These are phyloP conservation scores for Clitocybe nebularis DNA, from an alignment of 1,284 basidiomycete genomes.

Conservation along the genomic window DNA sequence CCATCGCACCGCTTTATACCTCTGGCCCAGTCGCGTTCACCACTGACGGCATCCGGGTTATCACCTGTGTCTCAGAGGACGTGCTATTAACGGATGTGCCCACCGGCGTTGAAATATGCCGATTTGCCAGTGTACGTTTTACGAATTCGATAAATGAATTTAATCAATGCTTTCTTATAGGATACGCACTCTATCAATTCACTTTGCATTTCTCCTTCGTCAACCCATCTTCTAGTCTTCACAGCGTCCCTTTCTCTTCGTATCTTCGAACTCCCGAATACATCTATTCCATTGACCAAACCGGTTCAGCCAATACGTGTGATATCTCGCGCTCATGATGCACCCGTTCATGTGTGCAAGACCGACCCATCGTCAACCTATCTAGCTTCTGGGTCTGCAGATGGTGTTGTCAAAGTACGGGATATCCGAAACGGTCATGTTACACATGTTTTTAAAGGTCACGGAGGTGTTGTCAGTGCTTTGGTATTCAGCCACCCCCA, in stretches of 20 bases:
- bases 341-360: constrained; percentile 87
- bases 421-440: constrained; percentile 84
- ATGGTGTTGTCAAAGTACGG: constrained; percentile 97
- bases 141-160: constrained; percentile 8
- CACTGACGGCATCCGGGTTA: constrained; percentile 73
- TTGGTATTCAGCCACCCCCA: constrained; percentile 77
- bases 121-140: constrained; percentile 75
- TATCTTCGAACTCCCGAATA: constrained; percentile 58
- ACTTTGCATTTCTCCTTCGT: constrained; percentile 64
- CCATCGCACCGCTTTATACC: constrained; percentile 81
- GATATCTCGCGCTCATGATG: constrained; percentile 82
- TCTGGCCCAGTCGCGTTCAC: constrained; percentile 83
- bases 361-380: constrained; percentile 87
- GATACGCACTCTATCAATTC: constrained; percentile 63
- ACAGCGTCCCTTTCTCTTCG: constrained; percentile 68
- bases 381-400: constrained; percentile 92
- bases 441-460: constrained; percentile 95
- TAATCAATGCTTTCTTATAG: constrained; percentile 30
- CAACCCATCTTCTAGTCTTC: constrained; percentile 61
- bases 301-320: constrained; percentile 65
- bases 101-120: constrained; percentile 72
- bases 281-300: constrained; percentile 40
- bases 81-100: constrained; percentile 79
- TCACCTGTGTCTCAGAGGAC: constrained; percentile 87
- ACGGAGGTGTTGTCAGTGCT: constrained; percentile 93